These are phyloP conservation scores for Phialophora expanda DNA, from an alignment of 2,329 filamentous ascomycete species.

Conservation along the genomic window DNA sequence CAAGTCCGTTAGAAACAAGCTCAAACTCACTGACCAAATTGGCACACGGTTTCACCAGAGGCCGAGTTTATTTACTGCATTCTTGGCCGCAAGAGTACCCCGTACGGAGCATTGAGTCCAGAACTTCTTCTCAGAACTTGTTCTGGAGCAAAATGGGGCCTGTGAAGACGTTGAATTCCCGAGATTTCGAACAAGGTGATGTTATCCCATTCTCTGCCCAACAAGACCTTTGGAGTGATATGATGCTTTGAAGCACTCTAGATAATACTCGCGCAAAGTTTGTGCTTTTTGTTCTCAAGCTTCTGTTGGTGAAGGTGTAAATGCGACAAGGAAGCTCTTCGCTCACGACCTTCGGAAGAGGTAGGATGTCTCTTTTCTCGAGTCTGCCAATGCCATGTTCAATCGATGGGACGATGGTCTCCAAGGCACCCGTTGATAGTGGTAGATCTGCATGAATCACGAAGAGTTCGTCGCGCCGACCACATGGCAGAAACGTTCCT, in stretches of 20 bases:
- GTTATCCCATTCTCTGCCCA: not conserved
- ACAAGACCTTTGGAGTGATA: not conserved
- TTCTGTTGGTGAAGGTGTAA: not conserved
- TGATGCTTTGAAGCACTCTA: not conserved
- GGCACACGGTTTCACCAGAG: not conserved
- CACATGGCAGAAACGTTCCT: not conserved
- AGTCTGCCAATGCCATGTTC: not conserved
- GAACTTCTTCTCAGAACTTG: not conserved
- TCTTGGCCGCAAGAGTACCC: not conserved
- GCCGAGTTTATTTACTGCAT: not conserved
- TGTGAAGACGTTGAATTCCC: not conserved
- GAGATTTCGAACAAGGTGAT: not conserved
- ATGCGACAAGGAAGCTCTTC: not conserved
- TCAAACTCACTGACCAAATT: not conserved
- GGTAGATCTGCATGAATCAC: not conserved
- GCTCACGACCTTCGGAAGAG: not conserved
- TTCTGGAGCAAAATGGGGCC: not conserved
- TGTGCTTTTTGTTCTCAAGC: not conserved
- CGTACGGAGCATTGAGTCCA: not conserved
- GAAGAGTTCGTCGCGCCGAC: not conserved
- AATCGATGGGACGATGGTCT: not conserved
- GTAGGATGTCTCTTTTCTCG: not conserved
- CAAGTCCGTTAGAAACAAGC: slow-evolving; percentile 2
- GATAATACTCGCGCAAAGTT: not conserved
- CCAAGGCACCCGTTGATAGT: not conserved